Evolutionary conservation across 805 yeast species (phyloP).

Genomic region (Yarrowia deformans): DNA sequence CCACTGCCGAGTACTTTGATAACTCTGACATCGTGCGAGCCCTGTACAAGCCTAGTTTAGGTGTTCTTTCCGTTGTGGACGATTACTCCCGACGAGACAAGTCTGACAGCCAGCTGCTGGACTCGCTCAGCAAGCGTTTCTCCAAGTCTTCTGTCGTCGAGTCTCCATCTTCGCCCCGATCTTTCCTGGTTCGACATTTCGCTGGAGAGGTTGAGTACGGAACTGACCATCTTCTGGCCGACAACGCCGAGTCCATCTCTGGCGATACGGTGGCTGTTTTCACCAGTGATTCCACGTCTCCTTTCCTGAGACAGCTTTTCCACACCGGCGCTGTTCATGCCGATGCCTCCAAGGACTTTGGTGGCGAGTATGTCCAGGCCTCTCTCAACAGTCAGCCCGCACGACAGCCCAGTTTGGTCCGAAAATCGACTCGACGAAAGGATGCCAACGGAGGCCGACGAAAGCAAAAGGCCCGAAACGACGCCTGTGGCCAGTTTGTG

Average conservation of each 20-base stretch:
- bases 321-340: conserved; percentile 52
- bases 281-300: conserved; percentile 52
- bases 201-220: conserved; percentile 66
- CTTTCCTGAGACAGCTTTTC: conserved; percentile 50
- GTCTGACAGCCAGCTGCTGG: conserved; percentile 48
- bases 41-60: conserved; percentile 54
- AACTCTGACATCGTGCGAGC: conserved; percentile 64
- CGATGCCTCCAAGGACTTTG: conserved; percentile 41
- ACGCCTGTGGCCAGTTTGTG: conserved; percentile 50
- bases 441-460: conserved; percentile 20
- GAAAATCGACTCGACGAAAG: conserved; percentile 43
- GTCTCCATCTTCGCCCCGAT: conserved; percentile 50
- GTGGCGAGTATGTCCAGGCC: conserved; percentile 50
- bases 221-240: conserved; percentile 59
- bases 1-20: conserved; percentile 64
- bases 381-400: conserved; percentile 53
- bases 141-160: conserved; percentile 47
- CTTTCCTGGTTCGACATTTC: conserved; percentile 62
- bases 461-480: conserved; percentile 40
- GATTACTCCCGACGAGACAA: conserved; percentile 52
- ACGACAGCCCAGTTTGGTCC: conserved; percentile 52
- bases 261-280: conserved; percentile 54
- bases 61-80: conserved; percentile 52
- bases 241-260: conserved; percentile 59
- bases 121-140: conserved; percentile 49